Evolutionary conservation across 2,329 filamentous ascomycete species (phyloP).

Genomic region (Neonectria sp.): DNA sequence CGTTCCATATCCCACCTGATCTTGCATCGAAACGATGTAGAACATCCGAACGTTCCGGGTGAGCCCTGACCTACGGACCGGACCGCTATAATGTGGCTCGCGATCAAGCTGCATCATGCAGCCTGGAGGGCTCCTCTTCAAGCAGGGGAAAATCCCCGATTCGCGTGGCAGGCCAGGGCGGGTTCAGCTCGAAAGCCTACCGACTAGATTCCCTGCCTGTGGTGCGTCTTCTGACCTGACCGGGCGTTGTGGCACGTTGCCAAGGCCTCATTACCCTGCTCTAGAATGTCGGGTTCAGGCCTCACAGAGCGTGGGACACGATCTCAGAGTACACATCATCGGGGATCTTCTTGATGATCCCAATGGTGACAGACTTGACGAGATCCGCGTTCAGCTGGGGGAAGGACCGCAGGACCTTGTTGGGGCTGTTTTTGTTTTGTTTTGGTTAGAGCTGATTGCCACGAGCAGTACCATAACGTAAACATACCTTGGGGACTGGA

Average conservation of each 20-base stretch:
- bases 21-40: slow-evolving; percentile 12
- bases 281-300: not conserved
- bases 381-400: slow-evolving; percentile 86
- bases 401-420: slow-evolving; percentile 90
- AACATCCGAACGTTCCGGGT: slow-evolving; percentile 23
- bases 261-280: not conserved
- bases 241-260: slow-evolving; percentile 12
- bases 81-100: slow-evolving; percentile 12
- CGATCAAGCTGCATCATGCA: slow-evolving; percentile 24
- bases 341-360: slow-evolving; percentile 91
- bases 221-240: slow-evolving; percentile 23
- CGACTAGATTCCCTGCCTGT: slow-evolving; percentile 32
- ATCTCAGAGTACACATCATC: slow-evolving; percentile 93
- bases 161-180: slow-evolving; percentile 28
- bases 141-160: slow-evolving; percentile 33
- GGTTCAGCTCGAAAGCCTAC: slow-evolving; percentile 30
- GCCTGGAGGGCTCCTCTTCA: not conserved
- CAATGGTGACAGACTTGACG: slow-evolving; percentile 88
- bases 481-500: slow-evolving; percentile 84
- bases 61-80: slow-evolving; percentile 21
- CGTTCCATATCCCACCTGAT: not conserved
- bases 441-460: slow-evolving; percentile 38
- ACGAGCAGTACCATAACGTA: slow-evolving; percentile 9
- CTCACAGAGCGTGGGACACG: slow-evolving; percentile 83
- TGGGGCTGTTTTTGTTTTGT: slow-evolving; percentile 75